Conservation (phyloP, 768 basidiomycete species). For the Macrolepiota dolichaula region DNA sequence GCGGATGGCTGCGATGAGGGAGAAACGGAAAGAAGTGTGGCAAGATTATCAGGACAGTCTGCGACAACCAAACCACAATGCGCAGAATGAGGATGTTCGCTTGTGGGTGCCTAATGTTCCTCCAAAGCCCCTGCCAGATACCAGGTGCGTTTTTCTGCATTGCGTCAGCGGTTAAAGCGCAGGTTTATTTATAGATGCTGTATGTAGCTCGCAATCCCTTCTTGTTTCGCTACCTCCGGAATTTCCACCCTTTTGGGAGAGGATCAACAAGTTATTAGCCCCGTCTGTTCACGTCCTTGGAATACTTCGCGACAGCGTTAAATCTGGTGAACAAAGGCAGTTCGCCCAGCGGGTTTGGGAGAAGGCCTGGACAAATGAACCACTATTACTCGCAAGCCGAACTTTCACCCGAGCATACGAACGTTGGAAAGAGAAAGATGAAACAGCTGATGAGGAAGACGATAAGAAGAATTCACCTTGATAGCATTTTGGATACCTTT, state of each 20-base stretch:
- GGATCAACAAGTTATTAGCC: slow-evolving; percentile 50
- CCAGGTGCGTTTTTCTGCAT: slow-evolving; percentile 27
- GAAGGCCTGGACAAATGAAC: slow-evolving; percentile 62
- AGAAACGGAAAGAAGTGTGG: slow-evolving; percentile 40
- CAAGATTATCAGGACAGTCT: slow-evolving; percentile 50
- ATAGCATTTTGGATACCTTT: slow-evolving; percentile 1
- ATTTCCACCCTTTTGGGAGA: slow-evolving; percentile 47
- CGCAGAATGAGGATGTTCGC: slow-evolving; percentile 21
- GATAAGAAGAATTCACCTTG: slow-evolving; percentile 31
- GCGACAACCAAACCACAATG: slow-evolving; percentile 22
- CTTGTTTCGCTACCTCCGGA: slow-evolving; percentile 59
- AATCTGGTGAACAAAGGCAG: slow-evolving; percentile 54
- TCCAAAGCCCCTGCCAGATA: slow-evolving; percentile 36
- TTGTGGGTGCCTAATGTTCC: slow-evolving; percentile 41
- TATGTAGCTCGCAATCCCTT: slow-evolving; percentile 48
- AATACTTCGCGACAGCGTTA: slow-evolving; percentile 50
- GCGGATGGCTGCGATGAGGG: slow-evolving; percentile 33
- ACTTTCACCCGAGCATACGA: slow-evolving; percentile 39
- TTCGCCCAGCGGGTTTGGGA: slow-evolving; percentile 60
- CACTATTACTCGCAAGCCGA: slow-evolving; percentile 44
- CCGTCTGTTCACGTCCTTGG: slow-evolving; percentile 52
- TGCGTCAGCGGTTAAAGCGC: slow-evolving; percentile 1
- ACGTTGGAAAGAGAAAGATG: slow-evolving; percentile 41
- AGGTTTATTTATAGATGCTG: slow-evolving; percentile 1
- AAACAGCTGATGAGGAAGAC: slow-evolving; percentile 37